Evolutionary conservation across 2,329 filamentous ascomycete genomes (phyloP).

Genomic region (Colletotrichum cordylinicola): DNA sequence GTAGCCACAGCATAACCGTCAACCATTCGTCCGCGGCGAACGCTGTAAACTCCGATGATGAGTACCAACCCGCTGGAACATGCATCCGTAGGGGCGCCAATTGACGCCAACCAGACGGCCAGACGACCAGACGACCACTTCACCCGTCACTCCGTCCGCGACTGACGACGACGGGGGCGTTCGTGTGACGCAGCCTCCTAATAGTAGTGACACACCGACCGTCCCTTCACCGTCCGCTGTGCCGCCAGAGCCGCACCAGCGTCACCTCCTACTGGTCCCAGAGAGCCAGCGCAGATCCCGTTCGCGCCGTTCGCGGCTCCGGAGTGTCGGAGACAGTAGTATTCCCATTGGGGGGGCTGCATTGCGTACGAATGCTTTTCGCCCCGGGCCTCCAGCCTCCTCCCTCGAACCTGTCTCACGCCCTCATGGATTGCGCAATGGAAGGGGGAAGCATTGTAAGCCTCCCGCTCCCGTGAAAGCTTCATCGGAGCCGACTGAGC

Average conservation of each 20-base stretch:
- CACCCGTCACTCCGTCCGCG: not conserved
- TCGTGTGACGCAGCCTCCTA: not conserved
- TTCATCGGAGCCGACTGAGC: not conserved
- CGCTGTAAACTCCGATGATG: not conserved
- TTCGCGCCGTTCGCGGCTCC: not conserved
- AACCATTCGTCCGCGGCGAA: not conserved
- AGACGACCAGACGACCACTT: not conserved
- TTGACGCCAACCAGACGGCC: not conserved
- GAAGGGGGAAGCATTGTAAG: not conserved
- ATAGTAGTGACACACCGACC: not conserved
- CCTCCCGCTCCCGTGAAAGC: not conserved
- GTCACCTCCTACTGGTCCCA: not conserved
- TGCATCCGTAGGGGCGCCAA: not conserved
- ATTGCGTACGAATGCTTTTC: not conserved
- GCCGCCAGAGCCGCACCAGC: slow-evolving; percentile 10
- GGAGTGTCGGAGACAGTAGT: not conserved
- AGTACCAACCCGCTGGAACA: not conserved
- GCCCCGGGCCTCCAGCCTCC: not conserved
- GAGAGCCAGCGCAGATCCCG: not conserved
- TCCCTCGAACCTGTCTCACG: not conserved
- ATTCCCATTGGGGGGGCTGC: not conserved
- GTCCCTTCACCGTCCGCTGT: not conserved
- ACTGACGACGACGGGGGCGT: not conserved
- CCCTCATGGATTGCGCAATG: slow-evolving; percentile 11
- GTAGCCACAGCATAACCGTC: not conserved